Base-by-base conservation (phyloP, 2,329 filamentous ascomycete genomes). In the Coniochaeta pulveracea region DNA sequence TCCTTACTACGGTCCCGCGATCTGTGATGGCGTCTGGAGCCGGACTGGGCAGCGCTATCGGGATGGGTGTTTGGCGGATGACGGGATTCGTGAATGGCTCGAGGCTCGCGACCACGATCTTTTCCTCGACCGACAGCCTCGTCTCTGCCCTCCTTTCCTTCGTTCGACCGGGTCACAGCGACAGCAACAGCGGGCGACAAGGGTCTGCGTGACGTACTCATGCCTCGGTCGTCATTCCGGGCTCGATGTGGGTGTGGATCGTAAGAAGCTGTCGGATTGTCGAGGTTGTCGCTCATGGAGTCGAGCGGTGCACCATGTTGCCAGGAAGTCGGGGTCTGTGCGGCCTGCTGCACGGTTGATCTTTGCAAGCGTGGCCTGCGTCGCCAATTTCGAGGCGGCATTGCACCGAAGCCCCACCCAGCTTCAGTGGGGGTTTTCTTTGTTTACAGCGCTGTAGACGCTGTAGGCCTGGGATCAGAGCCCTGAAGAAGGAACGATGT, bases 1-100 rank as follows among this genome's bases (percentile, higher is more conserved):
- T 55, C 55, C 47, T 55, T 55, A 40, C 51, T 55, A 39, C 50
- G 54, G 36, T 61, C 56, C 39, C 48, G 52, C 30, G 60, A 59
- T 46, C 50, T 49, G 37, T 48, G 55, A 37, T 50, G 60, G 43
- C 51, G 52, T 41, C 55, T 51, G 34, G 52, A 51, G 41, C 52
- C 47, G 42, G 49, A 41, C 27, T 55, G 18, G 11, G 51, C 38
- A 50, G 51, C 36, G 46, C 40, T 37, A 35, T 33, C 8, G 46
- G 21, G 42, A 41, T 38, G 38, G 37, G 30, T 34, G 36, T 28
- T 35, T n/a, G n/a, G n/a, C 40, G 30, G 40, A 37, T 33, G n/a
- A 24, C 32, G 21, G 26, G 34, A 35, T 29, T 41, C 43, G 45
- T 45, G 46, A 41, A 35, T 41, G 27, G 43, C 39, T 36, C 42